Evolutionary conservation across 2,329 filamentous ascomycete species (phyloP), one percentile per base, ranked within the genome.

Genomic region (Tolypocladium tropicale): DNA sequence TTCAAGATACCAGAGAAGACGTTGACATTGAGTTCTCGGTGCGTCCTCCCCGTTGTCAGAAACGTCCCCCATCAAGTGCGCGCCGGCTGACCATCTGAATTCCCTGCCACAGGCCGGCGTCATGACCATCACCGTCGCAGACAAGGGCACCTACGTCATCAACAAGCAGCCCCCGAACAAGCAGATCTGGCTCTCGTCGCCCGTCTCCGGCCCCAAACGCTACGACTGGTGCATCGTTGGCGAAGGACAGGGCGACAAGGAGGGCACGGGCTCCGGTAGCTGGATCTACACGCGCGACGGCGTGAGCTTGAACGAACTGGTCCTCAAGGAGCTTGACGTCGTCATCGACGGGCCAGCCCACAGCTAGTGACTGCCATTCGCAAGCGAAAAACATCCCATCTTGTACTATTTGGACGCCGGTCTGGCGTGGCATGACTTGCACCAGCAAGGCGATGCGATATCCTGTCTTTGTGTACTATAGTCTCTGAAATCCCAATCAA

Each of bases 161-260:
- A 99, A 99, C 82, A 99, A 99, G 74, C 94, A 99, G 72, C 94
- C 94, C 0, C 91, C 93, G 23, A 97, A 96, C 78, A 94, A 91
- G 78, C 94, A 88, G 70, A 96, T 99, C 68, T 99, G 94, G 94
- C 83, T 97, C 50, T 94, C 90, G 39, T 95, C 90, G 48, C 94
- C 94, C 4, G 77, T 90, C 55, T 92, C 89, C 6, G 94, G 94
- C 0, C 94, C 94, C 16, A 96, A 96, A 75, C 86, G 93, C 57
- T 99, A 87, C 75, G 92, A 97, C 72, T 99, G 89, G 82, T 88
- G 95, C 55, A 70, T 92, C 53, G 64, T 77, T 51, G 84, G 85
- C 57, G 89, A 94, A 64, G 78, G 81, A 34, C 88, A 91, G 64
- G 57, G 58, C 30, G 81, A 90, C 68, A 95, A 95, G 75, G 87